phyloP scores from a whole-genome alignment of 139 green algal species.

The Volvox reticuliferus region DNA sequence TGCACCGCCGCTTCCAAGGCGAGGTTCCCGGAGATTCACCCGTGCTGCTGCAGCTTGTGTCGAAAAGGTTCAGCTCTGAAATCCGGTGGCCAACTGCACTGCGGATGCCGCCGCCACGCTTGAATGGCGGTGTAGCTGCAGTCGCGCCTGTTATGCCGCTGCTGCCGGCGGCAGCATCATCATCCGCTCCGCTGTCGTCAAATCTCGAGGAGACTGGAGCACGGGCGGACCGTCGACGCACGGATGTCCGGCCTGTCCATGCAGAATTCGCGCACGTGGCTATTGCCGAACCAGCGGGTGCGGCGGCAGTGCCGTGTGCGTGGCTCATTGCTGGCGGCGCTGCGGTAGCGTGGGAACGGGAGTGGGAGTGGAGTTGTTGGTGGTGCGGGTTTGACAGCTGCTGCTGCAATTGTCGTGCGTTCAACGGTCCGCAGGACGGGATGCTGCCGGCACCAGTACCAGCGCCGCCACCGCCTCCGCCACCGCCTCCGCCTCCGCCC shows the following conservation, averaged over 20 bases:
- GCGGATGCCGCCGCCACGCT: neutral
- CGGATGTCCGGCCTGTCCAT: too few species aligned
- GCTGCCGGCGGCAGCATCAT: neutral
- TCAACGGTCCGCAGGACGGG: too few species aligned
- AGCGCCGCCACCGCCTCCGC: neutral
- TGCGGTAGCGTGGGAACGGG: neutral
- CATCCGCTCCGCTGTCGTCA: neutral
- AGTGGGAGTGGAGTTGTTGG: too few species aligned
- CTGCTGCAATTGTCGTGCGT: too few species aligned
- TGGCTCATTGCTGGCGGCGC: neutral
- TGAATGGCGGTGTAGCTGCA: neutral
- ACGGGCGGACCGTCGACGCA: neutral
- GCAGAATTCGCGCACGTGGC: too few species aligned
- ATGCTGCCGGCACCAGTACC: neutral
- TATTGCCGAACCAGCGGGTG: neutral
- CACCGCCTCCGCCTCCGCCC: neutral
- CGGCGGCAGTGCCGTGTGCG: neutral
- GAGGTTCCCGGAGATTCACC: neutral
- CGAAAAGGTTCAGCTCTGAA: neutral
- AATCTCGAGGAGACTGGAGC: neutral
- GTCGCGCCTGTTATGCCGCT: neutral
- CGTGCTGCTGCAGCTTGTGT: conserved; percentile 5
- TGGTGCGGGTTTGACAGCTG: neutral
- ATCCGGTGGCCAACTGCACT: neutral
- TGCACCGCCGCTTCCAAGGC: neutral